Conservation (phyloP, 208 protist genomes). For the Strigomonas galati region DNA sequence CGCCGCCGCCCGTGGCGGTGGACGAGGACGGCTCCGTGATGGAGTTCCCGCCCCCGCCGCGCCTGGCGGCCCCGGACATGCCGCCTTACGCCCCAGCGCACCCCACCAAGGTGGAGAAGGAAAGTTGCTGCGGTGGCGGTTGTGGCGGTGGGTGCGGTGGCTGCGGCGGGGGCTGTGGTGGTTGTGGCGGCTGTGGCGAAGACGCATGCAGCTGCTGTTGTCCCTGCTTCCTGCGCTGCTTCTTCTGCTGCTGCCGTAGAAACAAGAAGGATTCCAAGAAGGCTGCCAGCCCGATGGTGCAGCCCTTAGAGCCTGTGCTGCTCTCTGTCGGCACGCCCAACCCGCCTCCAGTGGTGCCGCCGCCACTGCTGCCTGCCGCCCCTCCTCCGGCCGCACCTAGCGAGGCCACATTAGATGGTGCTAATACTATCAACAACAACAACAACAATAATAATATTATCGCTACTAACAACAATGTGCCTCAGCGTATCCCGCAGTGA, state of each 20-base stretch:
- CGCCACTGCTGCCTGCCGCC: background rate
- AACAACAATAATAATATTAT: too few relatives aligned
- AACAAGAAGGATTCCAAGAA: slow-evolving; percentile 1
- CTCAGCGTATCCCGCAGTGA: too few relatives aligned
- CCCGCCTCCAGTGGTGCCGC: background rate
- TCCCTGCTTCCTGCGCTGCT: slow-evolving; percentile 19
- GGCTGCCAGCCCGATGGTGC: background rate
- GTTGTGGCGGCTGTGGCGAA: background rate
- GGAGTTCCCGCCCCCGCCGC: slow-evolving; percentile 63
- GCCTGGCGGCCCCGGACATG: slow-evolving; percentile 44
- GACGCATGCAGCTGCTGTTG: slow-evolving; percentile 18
- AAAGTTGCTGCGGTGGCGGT: slow-evolving; percentile 22
- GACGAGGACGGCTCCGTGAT: slow-evolving; percentile 33
- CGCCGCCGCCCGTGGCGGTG: slow-evolving; percentile 8
- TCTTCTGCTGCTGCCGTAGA: slow-evolving; percentile 37
- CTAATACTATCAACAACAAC: background rate
- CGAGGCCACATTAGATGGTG: background rate
- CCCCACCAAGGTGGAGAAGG: slow-evolving; percentile 18
- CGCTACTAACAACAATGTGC: too few relatives aligned
- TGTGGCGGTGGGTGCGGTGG: slow-evolving; percentile 12
- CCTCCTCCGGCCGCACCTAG: background rate
- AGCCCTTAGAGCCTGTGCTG: slow-evolving; percentile 6
- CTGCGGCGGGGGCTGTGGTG: slow-evolving; percentile 3
- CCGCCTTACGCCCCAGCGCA: slow-evolving; percentile 29
- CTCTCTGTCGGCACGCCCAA: background rate